A percentile compares a stretch with the other conserved stretches of the same genome.
phyloP scores from a whole-genome alignment of 2,329 filamentous ascomycete species.

The Sclerotinia subarctica region DNA sequence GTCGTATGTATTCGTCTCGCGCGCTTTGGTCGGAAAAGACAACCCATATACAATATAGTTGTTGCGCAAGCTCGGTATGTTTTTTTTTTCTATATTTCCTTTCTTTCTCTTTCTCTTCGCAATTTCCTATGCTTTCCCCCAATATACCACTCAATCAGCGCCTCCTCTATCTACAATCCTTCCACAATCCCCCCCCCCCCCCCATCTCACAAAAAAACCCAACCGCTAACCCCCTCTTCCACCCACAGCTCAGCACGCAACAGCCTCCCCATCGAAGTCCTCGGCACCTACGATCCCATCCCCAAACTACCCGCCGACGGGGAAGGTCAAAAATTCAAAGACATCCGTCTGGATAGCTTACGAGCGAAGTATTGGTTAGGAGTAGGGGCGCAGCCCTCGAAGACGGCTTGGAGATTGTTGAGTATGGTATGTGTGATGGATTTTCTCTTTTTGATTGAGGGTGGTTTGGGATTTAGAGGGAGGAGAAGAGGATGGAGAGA shows the following conservation, averaged over 20 bases:
- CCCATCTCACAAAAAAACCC: not conserved
- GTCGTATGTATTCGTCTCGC: slow-evolving; percentile 91
- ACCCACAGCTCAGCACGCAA: slow-evolving; percentile 74
- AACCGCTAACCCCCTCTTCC: not conserved
- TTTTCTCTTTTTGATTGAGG: not conserved
- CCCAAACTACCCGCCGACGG: slow-evolving; percentile 58
- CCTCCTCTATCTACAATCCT: no score
- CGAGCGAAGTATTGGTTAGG: slow-evolving; percentile 94
- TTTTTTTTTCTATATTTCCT: not conserved
- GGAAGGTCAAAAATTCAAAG: slow-evolving; percentile 76
- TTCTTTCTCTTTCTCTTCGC: not conserved
- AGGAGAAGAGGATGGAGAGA: not conserved
- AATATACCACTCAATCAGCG: no score
- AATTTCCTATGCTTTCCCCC: no score
- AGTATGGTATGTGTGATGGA: slow-evolving; percentile 59
- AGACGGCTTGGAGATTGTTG: slow-evolving; percentile 82
- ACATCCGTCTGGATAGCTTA: slow-evolving; percentile 78
- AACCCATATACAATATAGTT: slow-evolving; percentile 97
- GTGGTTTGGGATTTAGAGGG: not conserved
- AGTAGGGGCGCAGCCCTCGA: slow-evolving; percentile 90
- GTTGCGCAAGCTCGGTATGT: slow-evolving; percentile 84
- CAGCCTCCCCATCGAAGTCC: slow-evolving; percentile 87
- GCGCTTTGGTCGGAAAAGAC: slow-evolving; percentile 83
- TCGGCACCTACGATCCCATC: slow-evolving; percentile 69
- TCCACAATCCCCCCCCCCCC: not conserved